Conservation (phyloP, 495 filamentous ascomycete genomes). For the Lepraria neglecta region DNA sequence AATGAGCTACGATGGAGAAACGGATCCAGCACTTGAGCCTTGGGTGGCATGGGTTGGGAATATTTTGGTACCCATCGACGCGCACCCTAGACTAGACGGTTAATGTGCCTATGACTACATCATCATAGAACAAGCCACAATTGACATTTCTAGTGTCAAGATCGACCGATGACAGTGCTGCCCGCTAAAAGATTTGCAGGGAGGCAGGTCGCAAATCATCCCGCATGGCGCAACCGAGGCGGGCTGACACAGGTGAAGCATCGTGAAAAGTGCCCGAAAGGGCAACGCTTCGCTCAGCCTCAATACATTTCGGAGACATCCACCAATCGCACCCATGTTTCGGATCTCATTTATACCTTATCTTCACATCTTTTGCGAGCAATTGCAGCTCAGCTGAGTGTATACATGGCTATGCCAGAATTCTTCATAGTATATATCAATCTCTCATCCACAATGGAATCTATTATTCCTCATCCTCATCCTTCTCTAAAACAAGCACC, state of each 20-base stretch:
- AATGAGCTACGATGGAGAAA: too few species aligned
- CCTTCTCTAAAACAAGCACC: background rate
- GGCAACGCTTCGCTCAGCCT: constrained; percentile 5
- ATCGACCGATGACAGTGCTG: background rate
- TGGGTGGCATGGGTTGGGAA: too few species aligned
- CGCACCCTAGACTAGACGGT: too few species aligned
- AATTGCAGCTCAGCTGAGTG: background rate
- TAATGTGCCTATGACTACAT: background rate
- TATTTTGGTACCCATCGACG: too few species aligned
- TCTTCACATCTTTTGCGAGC: background rate
- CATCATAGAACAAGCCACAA: background rate
- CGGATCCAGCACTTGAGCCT: too few species aligned
- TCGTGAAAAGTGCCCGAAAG: background rate
- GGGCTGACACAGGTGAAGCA: background rate
- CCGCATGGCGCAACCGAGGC: too few species aligned
- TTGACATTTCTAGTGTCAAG: background rate
- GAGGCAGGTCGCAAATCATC: too few species aligned
- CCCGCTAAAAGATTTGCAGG: too few species aligned
- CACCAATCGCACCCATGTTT: background rate
- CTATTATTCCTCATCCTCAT: background rate
- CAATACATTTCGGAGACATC: background rate
- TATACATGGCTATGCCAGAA: background rate
- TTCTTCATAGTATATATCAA: background rate
- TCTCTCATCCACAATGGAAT: background rate
- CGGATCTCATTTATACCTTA: background rate